Evolutionary conservation across 2,329 filamentous ascomycete species (phyloP), one percentile per base, ranked within the genome.

Genomic region (Cylindrodendrum hubeiense): DNA sequence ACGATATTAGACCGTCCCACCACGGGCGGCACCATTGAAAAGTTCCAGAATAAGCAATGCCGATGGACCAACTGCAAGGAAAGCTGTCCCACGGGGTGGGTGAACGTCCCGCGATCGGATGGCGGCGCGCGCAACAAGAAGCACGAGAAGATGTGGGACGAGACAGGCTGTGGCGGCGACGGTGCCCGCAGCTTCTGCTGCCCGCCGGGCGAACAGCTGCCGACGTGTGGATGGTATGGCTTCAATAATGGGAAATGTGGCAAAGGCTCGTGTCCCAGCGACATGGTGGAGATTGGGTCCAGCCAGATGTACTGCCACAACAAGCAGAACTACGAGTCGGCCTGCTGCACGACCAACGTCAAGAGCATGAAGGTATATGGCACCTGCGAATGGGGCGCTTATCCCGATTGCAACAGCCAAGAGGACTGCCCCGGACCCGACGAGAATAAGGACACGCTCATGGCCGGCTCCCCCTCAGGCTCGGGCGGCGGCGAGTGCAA

Each of bases 31-130:
- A 34, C 51, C 1, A 5, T 60, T 1, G 55, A 53, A 0, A 63
- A 63, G 59, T 46, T 37, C 7, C 61, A 47, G 1, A 54, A 54
- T 21, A 19, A 44, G 21, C 65, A 67, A 49, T 67, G 62, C 22
- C 58, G 54, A 4, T 67, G 58, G 65, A 21, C 61, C 0, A 67
- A 65, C 57, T 67, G 65, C 62, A 58, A 58, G 17, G 65, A 62
- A 3, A n/a, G 21, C 15, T 67, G 62, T 4, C 62, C 57, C 4
- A 61, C 50, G 15, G 65, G 65, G 24, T 67, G 53, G 57, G 50
- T 55, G 3, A 50, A 57, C 13, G 37, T 67, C 13, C n/a, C 22
- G 21, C 61, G 61, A 6, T 30, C 26, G 5, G 61, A 67, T 15
- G 17, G 6, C 1, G 51, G 30, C 9, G 47, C 56, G 9, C 57